phyloP scores from a whole-genome alignment of 495 filamentous ascomycete genomes.

The Penicillium pancosmium region DNA sequence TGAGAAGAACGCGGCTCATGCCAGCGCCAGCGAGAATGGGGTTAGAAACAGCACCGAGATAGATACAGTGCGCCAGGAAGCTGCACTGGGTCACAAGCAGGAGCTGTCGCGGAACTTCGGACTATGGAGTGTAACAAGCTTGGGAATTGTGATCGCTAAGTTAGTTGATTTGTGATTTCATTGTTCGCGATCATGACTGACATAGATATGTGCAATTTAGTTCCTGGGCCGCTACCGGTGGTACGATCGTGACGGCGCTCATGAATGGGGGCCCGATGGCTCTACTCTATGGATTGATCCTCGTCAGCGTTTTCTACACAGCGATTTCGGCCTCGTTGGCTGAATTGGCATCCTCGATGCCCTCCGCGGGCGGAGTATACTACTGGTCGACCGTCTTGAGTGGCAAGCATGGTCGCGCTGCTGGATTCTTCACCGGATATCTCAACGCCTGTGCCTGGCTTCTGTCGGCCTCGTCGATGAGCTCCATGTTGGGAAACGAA shows the following conservation, averaged over 20 bases:
- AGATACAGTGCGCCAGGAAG: conserved; percentile 46
- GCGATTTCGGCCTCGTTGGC: conserved; percentile 51
- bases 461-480: conserved; percentile 65
- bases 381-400: conserved; percentile 79
- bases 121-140: conserved; percentile 47
- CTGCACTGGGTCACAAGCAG: conserved; percentile 50
- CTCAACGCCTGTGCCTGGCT: conserved; percentile 77
- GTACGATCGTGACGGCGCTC: conserved; percentile 46
- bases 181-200: neutral
- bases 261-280: conserved; percentile 49
- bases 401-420: conserved; percentile 58
- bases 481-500: conserved; percentile 66
- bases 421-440: conserved; percentile 75
- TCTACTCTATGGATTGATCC: conserved; percentile 46
- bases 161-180: conserved; percentile 19
- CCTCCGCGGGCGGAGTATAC: conserved; percentile 77
- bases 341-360: conserved; percentile 76
- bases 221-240: conserved; percentile 48
- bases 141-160: conserved; percentile 53
- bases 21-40: neutral
- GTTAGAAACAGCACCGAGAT: conserved; percentile 17
- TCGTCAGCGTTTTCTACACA: conserved; percentile 45
- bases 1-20: neutral
- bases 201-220: conserved; percentile 15
- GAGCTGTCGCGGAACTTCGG: conserved; percentile 44